A percentile compares a stretch with the other conserved stretches of the same genome.
These are phyloP conservation scores for Xylariaceae sp. DNA, from an alignment of 2,329 filamentous ascomycete genomes.

Conservation along the genomic window DNA sequence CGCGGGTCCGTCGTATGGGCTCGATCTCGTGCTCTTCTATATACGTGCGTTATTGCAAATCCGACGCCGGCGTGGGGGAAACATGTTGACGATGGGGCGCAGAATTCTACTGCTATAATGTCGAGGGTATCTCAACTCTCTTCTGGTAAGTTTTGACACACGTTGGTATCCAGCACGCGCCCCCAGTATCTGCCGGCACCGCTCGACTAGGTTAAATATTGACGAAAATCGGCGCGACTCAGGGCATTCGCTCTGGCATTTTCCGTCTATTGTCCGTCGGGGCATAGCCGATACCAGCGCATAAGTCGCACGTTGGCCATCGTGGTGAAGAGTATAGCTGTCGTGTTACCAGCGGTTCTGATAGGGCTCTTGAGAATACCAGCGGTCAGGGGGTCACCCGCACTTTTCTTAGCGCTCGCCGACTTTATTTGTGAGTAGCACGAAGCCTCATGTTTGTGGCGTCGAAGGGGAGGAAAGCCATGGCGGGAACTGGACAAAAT, in stretches of 20 bases:
- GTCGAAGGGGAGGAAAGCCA: no score
- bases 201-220: no score
- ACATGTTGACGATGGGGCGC: slow-evolving; percentile 6
- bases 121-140: slow-evolving; percentile 40
- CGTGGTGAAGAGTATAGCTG: slow-evolving; percentile 31
- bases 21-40: slow-evolving; percentile 41
- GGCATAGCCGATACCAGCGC: slow-evolving; percentile 23
- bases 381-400: slow-evolving; percentile 24
- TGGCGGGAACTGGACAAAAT: no score
- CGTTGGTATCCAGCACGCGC: no score
- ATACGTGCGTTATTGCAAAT: slow-evolving; percentile 36
- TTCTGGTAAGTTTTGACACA: slow-evolving; percentile 35
- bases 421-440: slow-evolving; percentile 35
- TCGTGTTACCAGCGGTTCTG: slow-evolving; percentile 33
- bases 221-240: no score
- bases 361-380: slow-evolving; percentile 30
- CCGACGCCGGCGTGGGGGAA: neutral
- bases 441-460: no score
- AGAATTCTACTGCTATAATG: slow-evolving; percentile 48
- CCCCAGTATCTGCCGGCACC: no score
- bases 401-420: slow-evolving; percentile 32
- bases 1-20: slow-evolving; percentile 35
- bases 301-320: slow-evolving; percentile 23
- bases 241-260: slow-evolving; percentile 36
- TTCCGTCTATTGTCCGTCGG: slow-evolving; percentile 30